Evolutionary conservation across 148 eudicot genomes (phyloP).

Genomic region (Hydrangea macrophylla): DNA sequence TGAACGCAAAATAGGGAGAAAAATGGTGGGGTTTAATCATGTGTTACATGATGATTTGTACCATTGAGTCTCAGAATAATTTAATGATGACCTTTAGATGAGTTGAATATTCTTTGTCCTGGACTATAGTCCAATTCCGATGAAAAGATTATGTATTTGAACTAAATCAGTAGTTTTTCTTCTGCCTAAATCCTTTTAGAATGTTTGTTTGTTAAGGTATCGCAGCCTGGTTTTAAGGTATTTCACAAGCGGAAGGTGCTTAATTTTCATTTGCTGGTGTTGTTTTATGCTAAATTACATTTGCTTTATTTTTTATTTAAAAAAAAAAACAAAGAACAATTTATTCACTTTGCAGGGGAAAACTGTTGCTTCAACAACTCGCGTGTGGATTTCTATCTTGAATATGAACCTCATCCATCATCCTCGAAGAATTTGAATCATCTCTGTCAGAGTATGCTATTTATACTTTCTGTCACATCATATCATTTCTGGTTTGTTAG

Average conservation of each 20-base stretch:
- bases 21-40: too few species aligned
- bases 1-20: too few species aligned
- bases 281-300: background rate
- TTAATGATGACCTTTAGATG: too few species aligned
- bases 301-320: too few species aligned
- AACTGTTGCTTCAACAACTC: slow-evolving; percentile 92
- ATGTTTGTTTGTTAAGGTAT: background rate
- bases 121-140: too few species aligned
- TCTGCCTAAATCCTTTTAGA: background rate
- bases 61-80: too few species aligned
- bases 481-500: background rate
- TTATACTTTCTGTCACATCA: slow-evolving; percentile 10
- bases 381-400: slow-evolving; percentile 71
- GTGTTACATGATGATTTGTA: too few species aligned
- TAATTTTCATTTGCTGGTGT: background rate
- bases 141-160: too few species aligned
- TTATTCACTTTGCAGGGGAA: slow-evolving; percentile 52
- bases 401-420: slow-evolving; percentile 89
- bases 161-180: too few species aligned
- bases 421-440: slow-evolving; percentile 89
- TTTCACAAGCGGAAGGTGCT: background rate
- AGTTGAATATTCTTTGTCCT: too few species aligned
- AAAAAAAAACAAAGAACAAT: slow-evolving; percentile 10
- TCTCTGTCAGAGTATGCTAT: slow-evolving; percentile 86
- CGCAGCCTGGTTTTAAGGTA: slow-evolving; percentile 3